These are phyloP conservation scores for Serendipita indica DNA, from an alignment of 768 basidiomycete species.

Conservation along the genomic window DNA sequence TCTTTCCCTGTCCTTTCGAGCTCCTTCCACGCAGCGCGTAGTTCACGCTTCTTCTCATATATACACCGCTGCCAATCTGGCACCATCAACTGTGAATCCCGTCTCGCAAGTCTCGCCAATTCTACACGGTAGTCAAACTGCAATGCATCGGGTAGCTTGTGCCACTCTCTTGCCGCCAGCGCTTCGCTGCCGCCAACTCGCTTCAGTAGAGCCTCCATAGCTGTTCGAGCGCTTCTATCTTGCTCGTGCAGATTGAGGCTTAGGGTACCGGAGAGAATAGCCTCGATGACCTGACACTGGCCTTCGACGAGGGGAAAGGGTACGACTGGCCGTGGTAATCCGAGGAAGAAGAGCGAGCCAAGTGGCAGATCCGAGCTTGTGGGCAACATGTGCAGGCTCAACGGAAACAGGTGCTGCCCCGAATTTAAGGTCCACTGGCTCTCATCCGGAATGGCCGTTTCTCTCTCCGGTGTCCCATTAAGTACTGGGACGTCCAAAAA, in stretches of 20 bases:
- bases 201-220: slow-evolving; percentile 1
- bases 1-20: slow-evolving; percentile 44
- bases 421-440: slow-evolving; percentile 38
- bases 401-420: slow-evolving; percentile 50
- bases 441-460: not conserved
- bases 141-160: slow-evolving; percentile 32
- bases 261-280: slow-evolving; percentile 29
- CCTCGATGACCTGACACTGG: slow-evolving; percentile 51
- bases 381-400: slow-evolving; percentile 57
- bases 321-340: slow-evolving; percentile 40
- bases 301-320: slow-evolving; percentile 70
- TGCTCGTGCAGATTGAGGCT: not conserved
- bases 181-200: slow-evolving; percentile 20
- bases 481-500: slow-evolving; percentile 31
- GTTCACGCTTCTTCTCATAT: slow-evolving; percentile 31
- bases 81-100: slow-evolving; percentile 24
- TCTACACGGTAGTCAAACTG: slow-evolving; percentile 58
- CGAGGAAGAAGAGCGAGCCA: slow-evolving; percentile 47
- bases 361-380: slow-evolving; percentile 28
- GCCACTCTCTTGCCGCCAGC: slow-evolving; percentile 29
- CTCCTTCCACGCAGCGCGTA: slow-evolving; percentile 44
- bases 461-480: slow-evolving; percentile 26
- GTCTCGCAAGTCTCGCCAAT: slow-evolving; percentile 22
- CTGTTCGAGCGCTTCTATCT: slow-evolving; percentile 23
- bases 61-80: slow-evolving; percentile 44